phyloP scores from a whole-genome alignment of 2,329 filamentous ascomycete genomes.

The Fusarium verrucosum region DNA sequence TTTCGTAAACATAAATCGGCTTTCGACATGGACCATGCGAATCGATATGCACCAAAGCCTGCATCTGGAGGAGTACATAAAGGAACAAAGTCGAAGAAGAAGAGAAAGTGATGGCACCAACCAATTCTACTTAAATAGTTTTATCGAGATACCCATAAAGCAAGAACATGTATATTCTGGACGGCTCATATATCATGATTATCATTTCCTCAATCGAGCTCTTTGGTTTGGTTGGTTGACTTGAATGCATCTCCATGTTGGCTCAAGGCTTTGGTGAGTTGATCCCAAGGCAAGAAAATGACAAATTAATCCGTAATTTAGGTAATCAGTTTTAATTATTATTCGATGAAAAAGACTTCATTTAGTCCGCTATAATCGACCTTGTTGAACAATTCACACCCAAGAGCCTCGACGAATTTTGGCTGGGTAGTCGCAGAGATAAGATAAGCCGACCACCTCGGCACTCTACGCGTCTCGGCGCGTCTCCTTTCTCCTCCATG shows the following conservation, averaged over 20 bases:
- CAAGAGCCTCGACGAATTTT: too few species aligned
- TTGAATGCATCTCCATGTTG: too few species aligned
- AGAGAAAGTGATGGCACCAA: conserved; percentile 45
- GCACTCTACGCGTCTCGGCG: conserved; percentile 38
- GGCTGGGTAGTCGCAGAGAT: conserved; percentile 2
- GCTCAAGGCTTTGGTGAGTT: too few species aligned
- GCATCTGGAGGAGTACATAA: conserved; percentile 40
- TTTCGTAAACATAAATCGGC: conserved; percentile 84
- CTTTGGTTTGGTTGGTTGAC: too few species aligned
- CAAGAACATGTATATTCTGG: not conserved
- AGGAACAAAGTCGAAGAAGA: conserved; percentile 55
- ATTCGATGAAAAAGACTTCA: too few species aligned
- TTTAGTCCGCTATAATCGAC: too few species aligned
- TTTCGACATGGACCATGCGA: conserved; percentile 84
- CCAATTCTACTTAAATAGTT: not conserved
- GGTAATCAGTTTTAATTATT: too few species aligned
- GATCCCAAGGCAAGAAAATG: too few species aligned
- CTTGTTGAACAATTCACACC: too few species aligned
- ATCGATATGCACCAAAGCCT: conserved; percentile 64
- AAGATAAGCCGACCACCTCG: conserved; percentile 10
- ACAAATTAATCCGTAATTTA: too few species aligned
- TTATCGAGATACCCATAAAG: conserved; percentile 37
- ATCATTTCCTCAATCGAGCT: not conserved
- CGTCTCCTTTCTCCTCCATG: conserved; percentile 19
- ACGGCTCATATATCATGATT: not conserved